A percentile compares a stretch with the other conserved stretches of the same genome.
Conservation (phyloP, 495 filamentous ascomycete genomes). For the Talaromyces proteolyticus region DNA sequence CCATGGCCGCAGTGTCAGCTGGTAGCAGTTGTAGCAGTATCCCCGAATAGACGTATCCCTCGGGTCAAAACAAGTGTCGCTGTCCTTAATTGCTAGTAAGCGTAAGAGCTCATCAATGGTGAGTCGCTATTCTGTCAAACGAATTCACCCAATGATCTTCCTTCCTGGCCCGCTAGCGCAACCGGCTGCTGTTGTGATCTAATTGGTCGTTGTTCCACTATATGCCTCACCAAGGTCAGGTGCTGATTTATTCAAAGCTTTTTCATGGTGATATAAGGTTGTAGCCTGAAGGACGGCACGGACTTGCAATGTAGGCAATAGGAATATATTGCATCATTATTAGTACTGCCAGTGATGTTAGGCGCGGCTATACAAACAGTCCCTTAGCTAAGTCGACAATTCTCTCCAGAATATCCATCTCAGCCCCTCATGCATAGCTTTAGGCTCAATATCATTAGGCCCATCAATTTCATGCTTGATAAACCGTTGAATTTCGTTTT, state of each 20-base stretch:
- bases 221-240: conserved; percentile 11
- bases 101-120: conserved; percentile 10
- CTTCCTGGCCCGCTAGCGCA: conserved; percentile 4
- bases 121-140: conserved; percentile 10
- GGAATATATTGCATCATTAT: conserved; percentile 10
- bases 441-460: conserved; percentile 13
- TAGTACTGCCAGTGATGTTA: conserved; percentile 1
- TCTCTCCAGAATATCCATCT: conserved; percentile 8
- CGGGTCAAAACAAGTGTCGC: conserved; percentile 8
- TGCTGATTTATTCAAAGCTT: conserved; percentile 8
- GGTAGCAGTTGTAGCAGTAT: too few species aligned
- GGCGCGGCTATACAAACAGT: conserved; percentile 7
- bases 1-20: conserved; percentile 13
- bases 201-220: conserved; percentile 6
- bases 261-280: conserved; percentile 10
- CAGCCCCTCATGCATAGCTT: conserved; percentile 12
- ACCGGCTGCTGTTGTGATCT: conserved; percentile 12
- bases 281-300: conserved; percentile 11
- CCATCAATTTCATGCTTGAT: conserved; percentile 13
- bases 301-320: conserved; percentile 13
- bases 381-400: conserved; percentile 10
- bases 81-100: conserved; percentile 10
- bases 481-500: conserved; percentile 12
- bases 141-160: conserved; percentile 13
- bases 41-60: conserved; percentile 6